Evolutionary conservation across 140 eudicot species (phyloP).

Genomic region (Stevia rebaudiana): DNA sequence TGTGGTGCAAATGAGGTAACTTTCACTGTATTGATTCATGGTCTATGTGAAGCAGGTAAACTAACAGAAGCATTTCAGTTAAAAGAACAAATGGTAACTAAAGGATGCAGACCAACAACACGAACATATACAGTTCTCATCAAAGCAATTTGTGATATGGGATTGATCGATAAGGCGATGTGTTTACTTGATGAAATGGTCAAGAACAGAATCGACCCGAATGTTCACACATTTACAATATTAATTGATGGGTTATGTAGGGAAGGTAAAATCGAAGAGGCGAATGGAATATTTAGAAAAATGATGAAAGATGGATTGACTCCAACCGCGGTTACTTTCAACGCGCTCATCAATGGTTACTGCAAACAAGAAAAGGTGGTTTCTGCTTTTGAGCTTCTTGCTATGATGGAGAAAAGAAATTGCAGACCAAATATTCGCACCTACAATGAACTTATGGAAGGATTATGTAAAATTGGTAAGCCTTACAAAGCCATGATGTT

Average conservation of each 20-base stretch:
- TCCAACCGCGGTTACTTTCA: conserved; percentile 34
- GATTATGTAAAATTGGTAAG: conserved; percentile 36
- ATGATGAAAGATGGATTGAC: conserved; percentile 37
- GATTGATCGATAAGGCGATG: conserved; percentile 24
- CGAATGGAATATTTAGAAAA: conserved; percentile 36
- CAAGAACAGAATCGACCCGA: conserved; percentile 26
- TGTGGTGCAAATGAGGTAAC: conserved; percentile 41
- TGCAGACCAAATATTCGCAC: conserved; percentile 44
- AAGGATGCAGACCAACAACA: conserved; percentile 31
- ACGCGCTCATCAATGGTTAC: conserved; percentile 36
- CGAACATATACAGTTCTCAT: conserved; percentile 39
- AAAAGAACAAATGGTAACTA: conserved; percentile 30
- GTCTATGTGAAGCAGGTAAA: conserved; percentile 35
- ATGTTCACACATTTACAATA: conserved; percentile 33
- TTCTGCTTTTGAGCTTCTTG: conserved; percentile 41
- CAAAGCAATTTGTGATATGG: conserved; percentile 36
- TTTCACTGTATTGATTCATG: conserved; percentile 34
- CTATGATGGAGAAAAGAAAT: conserved; percentile 40
- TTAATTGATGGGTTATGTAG: conserved; percentile 32
- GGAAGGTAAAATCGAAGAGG: conserved; percentile 38
- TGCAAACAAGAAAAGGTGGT: conserved; percentile 41
- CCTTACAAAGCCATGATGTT: conserved; percentile 38
- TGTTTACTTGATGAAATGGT: conserved; percentile 43
- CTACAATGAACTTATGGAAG: conserved; percentile 47
- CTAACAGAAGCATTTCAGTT: conserved; percentile 28